Evolutionary conservation across 169 alveolate genomes (phyloP).

Genomic region (Eimeria necatrix): DNA sequence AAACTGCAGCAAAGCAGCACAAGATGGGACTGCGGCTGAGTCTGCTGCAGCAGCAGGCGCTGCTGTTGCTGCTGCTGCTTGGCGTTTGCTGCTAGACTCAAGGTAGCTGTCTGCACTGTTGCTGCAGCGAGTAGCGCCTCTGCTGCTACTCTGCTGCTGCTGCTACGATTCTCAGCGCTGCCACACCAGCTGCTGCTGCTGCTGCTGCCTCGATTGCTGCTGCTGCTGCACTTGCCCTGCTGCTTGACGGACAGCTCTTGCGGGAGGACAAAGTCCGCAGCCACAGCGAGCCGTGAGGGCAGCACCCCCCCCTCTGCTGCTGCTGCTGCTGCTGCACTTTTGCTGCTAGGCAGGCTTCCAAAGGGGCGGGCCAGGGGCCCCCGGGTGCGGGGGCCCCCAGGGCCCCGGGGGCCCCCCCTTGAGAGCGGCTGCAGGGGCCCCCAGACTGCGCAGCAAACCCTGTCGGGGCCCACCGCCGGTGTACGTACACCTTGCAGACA

Average conservation of each 20-base stretch:
- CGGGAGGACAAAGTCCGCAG: constrained; percentile 1
- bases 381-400: not conserved
- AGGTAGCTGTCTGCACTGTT: not conserved
- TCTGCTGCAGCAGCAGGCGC: not conserved
- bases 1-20: constrained; percentile 36
- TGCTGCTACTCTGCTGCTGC: not conserved
- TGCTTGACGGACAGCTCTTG: constrained; percentile 27
- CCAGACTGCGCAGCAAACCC: not conserved
- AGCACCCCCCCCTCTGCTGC: constrained; percentile 43
- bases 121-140: not conserved
- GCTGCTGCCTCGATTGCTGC: not conserved
- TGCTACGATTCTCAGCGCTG: not conserved
- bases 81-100: not conserved
- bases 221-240: constrained; percentile 57
- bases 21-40: not conserved
- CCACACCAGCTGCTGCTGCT: not conserved
- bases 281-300: constrained; percentile 28
- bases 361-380: not conserved
- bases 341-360: not conserved
- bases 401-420: not conserved
- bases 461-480: too few relatives aligned
- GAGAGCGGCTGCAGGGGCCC: not conserved
- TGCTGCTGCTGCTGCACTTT: not conserved
- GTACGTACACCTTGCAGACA: not conserved
- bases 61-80: not conserved